Base-by-base conservation (phyloP, 73 alveolate genomes). In the Strombidium stylifer region DNA sequence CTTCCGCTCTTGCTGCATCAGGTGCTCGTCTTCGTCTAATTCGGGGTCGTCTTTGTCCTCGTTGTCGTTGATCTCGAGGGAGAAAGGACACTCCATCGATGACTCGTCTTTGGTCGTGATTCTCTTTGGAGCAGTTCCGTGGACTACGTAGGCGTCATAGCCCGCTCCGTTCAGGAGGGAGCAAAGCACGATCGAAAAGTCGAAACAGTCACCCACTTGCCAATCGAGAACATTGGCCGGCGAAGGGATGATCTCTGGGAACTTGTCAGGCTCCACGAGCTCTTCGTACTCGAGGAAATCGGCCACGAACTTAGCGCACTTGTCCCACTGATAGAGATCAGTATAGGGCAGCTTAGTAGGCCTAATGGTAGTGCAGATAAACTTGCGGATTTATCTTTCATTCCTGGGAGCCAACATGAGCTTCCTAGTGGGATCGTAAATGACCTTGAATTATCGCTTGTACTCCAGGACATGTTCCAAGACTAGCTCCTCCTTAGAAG, bases 181-280 rank as follows among this genome's bases (percentile, higher is more conserved):
- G 82, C 96, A 82, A 21, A 92, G 82, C 12, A 87, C 86, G 16
- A 95, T 95, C 27, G 95, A 51, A 52, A 92, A 41, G 76, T 95
- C 99, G 53, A 95, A 95, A 40, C 97, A 82, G 59, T 95, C 99
- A 7, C 99, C 99, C 6, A 91, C 93, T 83, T 95, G 85, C 92
- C 95, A 85, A 21, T 80, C 60, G 8, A 93, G 82, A 30, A 91
- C 96, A 53, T 95, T 91, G 1, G 98, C 90, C 3, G 98, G 99
- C 34, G 98, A 85, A 0, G 99, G 99, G 21, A 95, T 89, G 52
- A 83, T 89, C 35, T 64, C 48, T n/a, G 99, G 99, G 19, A 93
- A 78, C 44, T 82, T 62, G 53, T 93, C 89, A 10, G 99, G 98
- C 16, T 96, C 94, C 34, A 69, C 69, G 27, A 91, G 82, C 56